A percentile compares a stretch with the other conserved stretches of the same genome.
Conservation (phyloP, 192 early-diverging fungal species). For the Podila clonocystis region DNA sequence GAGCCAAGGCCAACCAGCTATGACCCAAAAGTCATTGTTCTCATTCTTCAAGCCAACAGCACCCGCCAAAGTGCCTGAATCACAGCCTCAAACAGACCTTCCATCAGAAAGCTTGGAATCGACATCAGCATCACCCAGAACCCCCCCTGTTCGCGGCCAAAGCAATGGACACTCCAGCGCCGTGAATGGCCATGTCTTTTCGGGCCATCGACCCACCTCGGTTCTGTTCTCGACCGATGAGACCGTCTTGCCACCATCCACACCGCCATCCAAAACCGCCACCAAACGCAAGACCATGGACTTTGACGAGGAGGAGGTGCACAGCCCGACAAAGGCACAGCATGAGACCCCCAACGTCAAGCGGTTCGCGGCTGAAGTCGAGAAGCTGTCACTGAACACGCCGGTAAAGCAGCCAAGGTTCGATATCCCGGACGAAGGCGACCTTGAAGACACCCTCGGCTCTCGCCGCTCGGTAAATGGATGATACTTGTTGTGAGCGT, state of each 20-base stretch:
- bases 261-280: background rate
- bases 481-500: too few relatives aligned
- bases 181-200: background rate
- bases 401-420: constrained; percentile 14
- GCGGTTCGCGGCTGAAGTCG: constrained; percentile 45
- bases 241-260: constrained; percentile 1
- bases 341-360: constrained; percentile 28
- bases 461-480: constrained; percentile 26
- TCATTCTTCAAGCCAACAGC: constrained; percentile 37
- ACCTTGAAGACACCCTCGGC: constrained; percentile 2
- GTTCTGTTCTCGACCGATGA: constrained; percentile 36
- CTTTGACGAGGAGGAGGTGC: constrained; percentile 7
- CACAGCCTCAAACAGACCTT: too few relatives aligned
- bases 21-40: constrained; percentile 45
- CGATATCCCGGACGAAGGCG: constrained; percentile 16
- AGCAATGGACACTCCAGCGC: background rate
- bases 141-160: background rate
- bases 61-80: background rate
- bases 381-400: constrained; percentile 25
- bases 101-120: background rate
- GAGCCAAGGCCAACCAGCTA: constrained; percentile 8
- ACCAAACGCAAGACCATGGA: constrained; percentile 31
- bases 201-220: background rate
- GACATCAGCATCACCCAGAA: background rate
- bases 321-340: constrained; percentile 3